Evolutionary conservation across 345 rosid genomes (phyloP).

Genomic region (Punica granatum): DNA sequence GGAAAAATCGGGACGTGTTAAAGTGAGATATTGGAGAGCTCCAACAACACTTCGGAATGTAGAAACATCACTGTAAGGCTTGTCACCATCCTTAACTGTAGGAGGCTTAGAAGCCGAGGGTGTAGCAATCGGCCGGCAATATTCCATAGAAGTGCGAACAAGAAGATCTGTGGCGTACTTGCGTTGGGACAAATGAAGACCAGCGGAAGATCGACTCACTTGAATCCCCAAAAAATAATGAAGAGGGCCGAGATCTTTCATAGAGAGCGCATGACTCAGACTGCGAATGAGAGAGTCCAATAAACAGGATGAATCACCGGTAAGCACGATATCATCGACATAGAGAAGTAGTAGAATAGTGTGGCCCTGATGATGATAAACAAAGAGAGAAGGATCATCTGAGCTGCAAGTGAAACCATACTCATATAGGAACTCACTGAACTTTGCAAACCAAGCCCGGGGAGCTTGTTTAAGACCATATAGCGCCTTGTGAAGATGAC

Average conservation of each 20-base stretch:
- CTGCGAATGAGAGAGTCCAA: background rate
- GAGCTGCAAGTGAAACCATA: background rate
- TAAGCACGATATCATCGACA: constrained; percentile 1
- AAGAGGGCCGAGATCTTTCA: constrained; percentile 5
- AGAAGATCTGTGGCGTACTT: background rate
- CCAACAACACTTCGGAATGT: background rate
- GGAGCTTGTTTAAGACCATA: constrained; percentile 3
- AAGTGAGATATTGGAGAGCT: background rate
- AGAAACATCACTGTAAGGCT: background rate
- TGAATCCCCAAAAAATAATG: background rate
- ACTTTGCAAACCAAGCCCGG: background rate
- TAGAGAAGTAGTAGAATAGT: background rate
- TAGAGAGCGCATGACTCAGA: background rate
- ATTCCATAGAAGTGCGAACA: background rate
- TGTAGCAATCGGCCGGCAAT: background rate
- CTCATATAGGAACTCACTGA: background rate
- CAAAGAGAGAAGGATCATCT: background rate
- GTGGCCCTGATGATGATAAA: background rate
- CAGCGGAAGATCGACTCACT: background rate
- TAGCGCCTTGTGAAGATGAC: background rate
- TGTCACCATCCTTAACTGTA: background rate
- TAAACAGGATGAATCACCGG: background rate
- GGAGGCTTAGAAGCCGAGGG: background rate
- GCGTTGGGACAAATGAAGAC: background rate
- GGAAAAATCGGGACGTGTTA: background rate